A percentile compares a stretch with the other conserved stretches of the same genome.
Evolutionary conservation across 345 rosid genomes (phyloP).

Genomic region (Moringa oleifera): DNA sequence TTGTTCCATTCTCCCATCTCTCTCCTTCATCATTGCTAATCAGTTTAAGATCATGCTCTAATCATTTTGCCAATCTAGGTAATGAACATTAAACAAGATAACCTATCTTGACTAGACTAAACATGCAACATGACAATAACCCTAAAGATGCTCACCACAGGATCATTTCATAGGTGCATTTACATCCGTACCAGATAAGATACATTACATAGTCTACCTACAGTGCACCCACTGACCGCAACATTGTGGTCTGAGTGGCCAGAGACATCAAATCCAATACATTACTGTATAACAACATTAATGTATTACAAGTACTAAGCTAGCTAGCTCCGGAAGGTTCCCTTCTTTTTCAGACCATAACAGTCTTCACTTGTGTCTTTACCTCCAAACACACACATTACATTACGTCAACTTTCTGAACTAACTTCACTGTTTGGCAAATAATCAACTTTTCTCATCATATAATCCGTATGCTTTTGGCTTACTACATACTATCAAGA

Average conservation of each 20-base stretch:
- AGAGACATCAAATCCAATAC: neutral
- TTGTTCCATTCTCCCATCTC: no score
- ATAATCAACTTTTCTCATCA: no score
- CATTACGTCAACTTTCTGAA: no score
- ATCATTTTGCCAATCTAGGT: slow-evolving; percentile 43
- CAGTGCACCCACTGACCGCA: slow-evolving; percentile 39
- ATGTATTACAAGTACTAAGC: no score
- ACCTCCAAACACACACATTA: no score
- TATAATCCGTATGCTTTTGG: no score
- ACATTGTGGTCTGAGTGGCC: neutral
- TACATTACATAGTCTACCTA: slow-evolving; percentile 27
- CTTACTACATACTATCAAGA: no score
- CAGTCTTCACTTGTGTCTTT: no score
- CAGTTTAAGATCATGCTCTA: slow-evolving; percentile 30
- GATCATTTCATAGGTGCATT: slow-evolving; percentile 14
- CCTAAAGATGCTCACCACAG: slow-evolving; percentile 4
- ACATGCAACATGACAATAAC: slow-evolving; percentile 46
- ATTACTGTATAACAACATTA: neutral
- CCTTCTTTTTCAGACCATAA: no score
- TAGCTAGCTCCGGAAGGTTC: no score
- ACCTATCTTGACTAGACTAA: slow-evolving; percentile 47
- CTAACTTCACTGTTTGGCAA: no score
- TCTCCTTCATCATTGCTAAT: neutral
- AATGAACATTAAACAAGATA: slow-evolving; percentile 36
- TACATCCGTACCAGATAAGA: slow-evolving; percentile 30